Evolutionary conservation across 1,284 basidiomycete species (phyloP).

Genomic region (Puccinia brachypodii): DNA sequence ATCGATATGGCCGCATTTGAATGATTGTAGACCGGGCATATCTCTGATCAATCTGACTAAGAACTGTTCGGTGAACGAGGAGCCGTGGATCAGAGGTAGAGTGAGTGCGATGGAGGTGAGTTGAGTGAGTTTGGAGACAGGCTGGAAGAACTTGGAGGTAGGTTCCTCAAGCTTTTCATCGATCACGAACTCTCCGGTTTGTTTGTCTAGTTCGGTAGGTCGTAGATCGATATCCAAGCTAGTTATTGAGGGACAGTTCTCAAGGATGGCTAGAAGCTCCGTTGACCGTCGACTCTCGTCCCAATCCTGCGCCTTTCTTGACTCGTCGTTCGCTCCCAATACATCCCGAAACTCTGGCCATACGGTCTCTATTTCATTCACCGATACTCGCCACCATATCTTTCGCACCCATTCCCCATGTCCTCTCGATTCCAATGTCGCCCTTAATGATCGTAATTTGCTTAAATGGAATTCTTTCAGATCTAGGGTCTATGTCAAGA

Average conservation of each 20-base stretch:
- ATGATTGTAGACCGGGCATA: neutral
- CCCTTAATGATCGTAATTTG: neutral
- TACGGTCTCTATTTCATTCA: conserved; percentile 3
- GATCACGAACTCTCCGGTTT: neutral
- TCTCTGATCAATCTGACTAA: conserved; percentile 18
- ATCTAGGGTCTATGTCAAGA: neutral
- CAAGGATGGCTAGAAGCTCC: conserved; percentile 6
- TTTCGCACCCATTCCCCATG: conserved; percentile 5
- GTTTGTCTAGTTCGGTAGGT: neutral
- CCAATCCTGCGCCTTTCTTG: too few species aligned
- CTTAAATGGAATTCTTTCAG: neutral
- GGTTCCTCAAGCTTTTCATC: neutral
- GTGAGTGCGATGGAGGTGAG: conserved; percentile 11
- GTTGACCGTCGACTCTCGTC: neutral
- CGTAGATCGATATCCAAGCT: conserved; percentile 18
- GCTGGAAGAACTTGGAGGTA: conserved; percentile 13
- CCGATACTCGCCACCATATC: conserved; percentile 29
- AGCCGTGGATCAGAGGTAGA: neutral
- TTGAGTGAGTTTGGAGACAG: neutral
- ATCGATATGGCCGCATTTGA: conserved; percentile 11
- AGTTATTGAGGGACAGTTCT: neutral
- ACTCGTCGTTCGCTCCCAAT: neutral
- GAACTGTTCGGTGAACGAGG: conserved; percentile 4
- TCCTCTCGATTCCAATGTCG: neutral
- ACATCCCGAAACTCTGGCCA: neutral